Conservation (phyloP, 768 basidiomycete species). For the Tricholoma hemisulphureum region DNA sequence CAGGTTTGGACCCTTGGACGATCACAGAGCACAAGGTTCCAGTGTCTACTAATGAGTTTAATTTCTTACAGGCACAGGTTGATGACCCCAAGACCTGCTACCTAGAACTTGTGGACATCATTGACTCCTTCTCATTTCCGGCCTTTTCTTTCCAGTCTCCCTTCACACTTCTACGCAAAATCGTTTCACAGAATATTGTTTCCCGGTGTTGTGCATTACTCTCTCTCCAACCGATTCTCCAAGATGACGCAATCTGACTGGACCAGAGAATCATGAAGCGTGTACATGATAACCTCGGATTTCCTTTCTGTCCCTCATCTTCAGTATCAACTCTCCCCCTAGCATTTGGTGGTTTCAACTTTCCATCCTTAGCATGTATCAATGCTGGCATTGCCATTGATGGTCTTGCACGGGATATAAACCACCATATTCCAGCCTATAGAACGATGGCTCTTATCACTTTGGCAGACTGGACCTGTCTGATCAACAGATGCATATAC, state of each 20-base stretch:
- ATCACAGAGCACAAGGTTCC: conserved; percentile 12
- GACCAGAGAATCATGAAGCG: conserved; percentile 11
- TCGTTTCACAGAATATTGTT: neutral
- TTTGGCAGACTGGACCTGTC: conserved; percentile 16
- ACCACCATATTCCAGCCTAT: conserved; percentile 18
- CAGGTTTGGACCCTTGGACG: conserved; percentile 6
- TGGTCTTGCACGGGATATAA: conserved; percentile 15
- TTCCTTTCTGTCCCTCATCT: conserved; percentile 20
- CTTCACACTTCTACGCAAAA: neutral
- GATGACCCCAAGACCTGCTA: neutral
- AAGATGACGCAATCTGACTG: conserved; percentile 15
- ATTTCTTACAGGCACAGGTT: conserved; percentile 14
- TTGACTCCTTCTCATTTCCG: conserved; percentile 18
- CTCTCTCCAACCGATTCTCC: neutral
- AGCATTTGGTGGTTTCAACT: conserved; percentile 16
- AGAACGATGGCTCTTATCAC: conserved; percentile 14
- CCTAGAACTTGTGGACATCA: neutral
- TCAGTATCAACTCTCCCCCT: conserved; percentile 13
- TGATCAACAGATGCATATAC: conserved; percentile 3
- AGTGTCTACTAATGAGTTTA: conserved; percentile 7
- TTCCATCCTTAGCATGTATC: conserved; percentile 20
- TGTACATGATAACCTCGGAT: conserved; percentile 19
- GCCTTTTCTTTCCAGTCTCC: neutral
- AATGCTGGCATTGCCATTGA: conserved; percentile 14
- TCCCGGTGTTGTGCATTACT: neutral